phyloP scores from a whole-genome alignment of 192 early-diverging fungal species.

The Linnemannia exigua region DNA sequence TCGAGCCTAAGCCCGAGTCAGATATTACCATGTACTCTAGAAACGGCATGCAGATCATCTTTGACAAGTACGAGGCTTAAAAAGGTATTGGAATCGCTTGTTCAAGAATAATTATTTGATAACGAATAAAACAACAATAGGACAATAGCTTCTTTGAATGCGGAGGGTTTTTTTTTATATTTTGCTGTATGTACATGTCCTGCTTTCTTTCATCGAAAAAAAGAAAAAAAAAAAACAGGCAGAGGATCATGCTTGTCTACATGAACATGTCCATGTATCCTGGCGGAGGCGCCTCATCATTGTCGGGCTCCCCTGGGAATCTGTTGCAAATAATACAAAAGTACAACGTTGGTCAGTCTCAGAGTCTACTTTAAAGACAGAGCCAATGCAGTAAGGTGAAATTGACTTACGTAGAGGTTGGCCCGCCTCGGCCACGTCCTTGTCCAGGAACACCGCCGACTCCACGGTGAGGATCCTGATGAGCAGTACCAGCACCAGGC shows the following conservation, averaged over 20 bases:
- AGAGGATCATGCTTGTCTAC: slow-evolving; percentile 14
- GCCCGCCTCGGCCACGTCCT: slow-evolving; percentile 53
- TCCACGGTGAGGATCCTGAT: slow-evolving; percentile 28
- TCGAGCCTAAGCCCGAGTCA: slow-evolving; percentile 51
- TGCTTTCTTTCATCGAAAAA: neutral
- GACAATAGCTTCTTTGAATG: neutral
- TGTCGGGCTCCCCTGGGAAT: slow-evolving; percentile 78
- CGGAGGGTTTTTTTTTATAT: neutral
- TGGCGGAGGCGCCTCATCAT: slow-evolving; percentile 82
- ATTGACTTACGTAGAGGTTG: neutral
- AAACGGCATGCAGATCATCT: slow-evolving; percentile 52
- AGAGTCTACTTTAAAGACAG: neutral
- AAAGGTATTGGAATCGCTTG: neutral
- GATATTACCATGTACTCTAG: slow-evolving; percentile 58
- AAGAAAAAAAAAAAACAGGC: neutral
- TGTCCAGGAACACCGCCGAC: slow-evolving; percentile 23
- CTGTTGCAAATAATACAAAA: slow-evolving; percentile 16
- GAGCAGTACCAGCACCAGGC: slow-evolving; percentile 51
- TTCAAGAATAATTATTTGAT: neutral
- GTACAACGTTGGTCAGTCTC: slow-evolving; percentile 6
- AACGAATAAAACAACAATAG: neutral
- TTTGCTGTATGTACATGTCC: neutral
- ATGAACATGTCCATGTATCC: slow-evolving; percentile 71
- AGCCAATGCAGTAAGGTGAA: too few species aligned
- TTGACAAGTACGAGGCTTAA: slow-evolving; percentile 39